Conservation (phyloP, 2,329 filamentous ascomycete species). For the Aureobasidium sp. region DNA sequence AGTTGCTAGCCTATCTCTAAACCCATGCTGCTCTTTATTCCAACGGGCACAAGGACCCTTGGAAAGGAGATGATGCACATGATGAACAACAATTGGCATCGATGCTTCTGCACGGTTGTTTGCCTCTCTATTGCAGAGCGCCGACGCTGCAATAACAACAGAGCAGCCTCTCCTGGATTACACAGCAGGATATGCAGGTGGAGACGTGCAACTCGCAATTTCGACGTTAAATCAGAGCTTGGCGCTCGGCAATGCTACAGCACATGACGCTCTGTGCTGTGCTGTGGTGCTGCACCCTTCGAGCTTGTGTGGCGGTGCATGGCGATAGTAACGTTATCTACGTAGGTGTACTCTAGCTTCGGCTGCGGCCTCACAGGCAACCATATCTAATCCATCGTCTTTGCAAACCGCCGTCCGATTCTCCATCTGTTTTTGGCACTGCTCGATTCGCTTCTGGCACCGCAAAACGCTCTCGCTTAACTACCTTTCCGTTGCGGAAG, state of each 20-base stretch:
- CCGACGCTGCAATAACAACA: background rate
- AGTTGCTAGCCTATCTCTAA: background rate
- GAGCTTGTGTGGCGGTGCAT: background rate
- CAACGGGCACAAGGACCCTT: background rate
- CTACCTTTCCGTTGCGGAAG: background rate
- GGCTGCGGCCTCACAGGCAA: background rate
- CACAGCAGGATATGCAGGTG: background rate
- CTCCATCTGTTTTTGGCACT: background rate
- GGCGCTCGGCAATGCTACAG: background rate
- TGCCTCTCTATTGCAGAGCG: background rate
- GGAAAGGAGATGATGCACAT: background rate
- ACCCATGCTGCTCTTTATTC: background rate
- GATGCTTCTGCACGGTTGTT: background rate
- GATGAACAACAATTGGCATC: background rate
- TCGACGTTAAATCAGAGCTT: conserved; percentile 9
- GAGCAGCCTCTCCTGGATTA: background rate
- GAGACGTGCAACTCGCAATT: conserved; percentile 5
- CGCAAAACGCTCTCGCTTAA: background rate
- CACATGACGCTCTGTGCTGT: background rate
- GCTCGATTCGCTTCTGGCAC: background rate
- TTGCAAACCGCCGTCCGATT: background rate
- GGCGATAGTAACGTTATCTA: background rate
- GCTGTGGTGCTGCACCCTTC: background rate
- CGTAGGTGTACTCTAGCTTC: background rate
- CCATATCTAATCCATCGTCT: conserved; percentile 10